These are phyloP conservation scores for Novakomyces olei DNA, from an alignment of 805 yeast species.

Conservation along the genomic window DNA sequence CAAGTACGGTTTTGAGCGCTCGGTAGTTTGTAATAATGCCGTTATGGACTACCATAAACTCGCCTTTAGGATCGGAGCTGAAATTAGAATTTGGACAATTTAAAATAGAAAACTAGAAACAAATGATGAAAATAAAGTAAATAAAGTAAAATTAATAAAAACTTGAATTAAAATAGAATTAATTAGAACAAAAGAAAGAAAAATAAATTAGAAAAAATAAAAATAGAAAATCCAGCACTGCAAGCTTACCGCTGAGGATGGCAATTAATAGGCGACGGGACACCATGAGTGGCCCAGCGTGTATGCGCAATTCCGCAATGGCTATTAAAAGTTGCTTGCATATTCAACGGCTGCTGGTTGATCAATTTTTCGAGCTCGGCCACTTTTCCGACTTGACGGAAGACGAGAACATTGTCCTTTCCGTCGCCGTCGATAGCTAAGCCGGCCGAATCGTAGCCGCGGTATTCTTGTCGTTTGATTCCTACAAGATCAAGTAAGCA, in stretches of 20 bases:
- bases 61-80: constrained; percentile 59
- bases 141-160: too few species aligned
- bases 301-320: constrained; percentile 98
- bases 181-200: too few species aligned
- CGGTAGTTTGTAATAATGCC: constrained; percentile 95
- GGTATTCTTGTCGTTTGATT: constrained; percentile 64
- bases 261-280: constrained; percentile 64
- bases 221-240: too few species aligned
- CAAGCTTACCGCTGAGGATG: constrained; percentile 98
- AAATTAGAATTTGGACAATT: too few species aligned
- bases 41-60: constrained; percentile 85
- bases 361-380: constrained; percentile 48
- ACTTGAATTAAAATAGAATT: too few species aligned
- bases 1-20: constrained; percentile 64
- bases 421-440: constrained; percentile 82
- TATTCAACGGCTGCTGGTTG: constrained; percentile 29
- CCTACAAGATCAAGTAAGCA: constrained; percentile 11
- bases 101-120: too few species aligned
- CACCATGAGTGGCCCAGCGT: constrained; percentile 99
- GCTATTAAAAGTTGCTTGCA: constrained; percentile 39
- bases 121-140: too few species aligned
- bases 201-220: too few species aligned
- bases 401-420: constrained; percentile 44
- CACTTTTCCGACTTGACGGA: constrained; percentile 83
- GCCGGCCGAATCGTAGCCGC: constrained; percentile 97